phyloP scores from a whole-genome alignment of 2,329 filamentous ascomycete species.

The Ceratocystis cacaofunesta region DNA sequence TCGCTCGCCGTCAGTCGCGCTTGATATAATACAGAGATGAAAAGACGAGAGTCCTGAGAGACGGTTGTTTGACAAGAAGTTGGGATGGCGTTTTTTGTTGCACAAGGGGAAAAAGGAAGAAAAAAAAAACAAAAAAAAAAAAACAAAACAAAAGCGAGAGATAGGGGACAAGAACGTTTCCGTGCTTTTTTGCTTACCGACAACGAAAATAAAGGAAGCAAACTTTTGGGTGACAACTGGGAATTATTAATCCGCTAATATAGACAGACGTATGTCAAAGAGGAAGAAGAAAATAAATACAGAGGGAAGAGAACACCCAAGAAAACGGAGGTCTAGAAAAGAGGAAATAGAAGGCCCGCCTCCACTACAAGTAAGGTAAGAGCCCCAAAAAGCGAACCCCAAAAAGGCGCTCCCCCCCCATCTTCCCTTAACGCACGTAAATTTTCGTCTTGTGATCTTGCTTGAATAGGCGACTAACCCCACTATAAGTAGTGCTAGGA shows the following conservation, averaged over 20 bases:
- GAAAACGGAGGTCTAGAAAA: neutral
- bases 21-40: neutral
- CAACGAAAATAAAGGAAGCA: conserved; percentile 1
- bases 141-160: neutral
- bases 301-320: conserved; percentile 1
- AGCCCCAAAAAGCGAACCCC: neutral
- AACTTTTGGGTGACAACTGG: conserved; percentile 11
- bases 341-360: neutral
- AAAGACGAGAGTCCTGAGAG: neutral
- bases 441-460: too few relatives aligned
- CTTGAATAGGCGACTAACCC: too few relatives aligned
- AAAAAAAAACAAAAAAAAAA: neutral
- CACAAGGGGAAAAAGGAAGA: neutral
- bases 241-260: conserved; percentile 7
- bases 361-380: neutral
- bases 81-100: neutral
- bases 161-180: neutral
- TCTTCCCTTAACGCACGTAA: too few relatives aligned
- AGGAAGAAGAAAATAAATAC: conserved; percentile 6
- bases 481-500: too few relatives aligned
- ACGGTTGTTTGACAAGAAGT: neutral
- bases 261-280: conserved; percentile 5
- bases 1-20: neutral
- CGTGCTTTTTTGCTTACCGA: neutral
- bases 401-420: too few relatives aligned